phyloP scores from a whole-genome alignment of 495 filamentous ascomycete genomes.

The Amniculicola lignicola region DNA sequence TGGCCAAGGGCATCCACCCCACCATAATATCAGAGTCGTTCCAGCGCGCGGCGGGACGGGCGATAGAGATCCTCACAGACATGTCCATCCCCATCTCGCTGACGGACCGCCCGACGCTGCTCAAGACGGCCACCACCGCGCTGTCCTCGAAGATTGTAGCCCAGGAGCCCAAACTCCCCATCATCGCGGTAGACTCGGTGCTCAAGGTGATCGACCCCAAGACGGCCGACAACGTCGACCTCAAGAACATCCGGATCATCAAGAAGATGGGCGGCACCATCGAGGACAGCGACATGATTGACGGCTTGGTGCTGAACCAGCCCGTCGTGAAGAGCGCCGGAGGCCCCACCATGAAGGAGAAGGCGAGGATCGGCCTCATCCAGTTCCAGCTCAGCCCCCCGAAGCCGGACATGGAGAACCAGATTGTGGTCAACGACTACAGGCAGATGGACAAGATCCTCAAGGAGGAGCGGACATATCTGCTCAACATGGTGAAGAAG shows the following conservation, averaged over 20 bases:
- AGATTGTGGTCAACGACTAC: conserved; percentile 98
- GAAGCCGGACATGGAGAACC: conserved; percentile 99
- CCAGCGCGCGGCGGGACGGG: conserved; percentile 84
- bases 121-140: conserved; percentile 95
- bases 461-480: conserved; percentile 96
- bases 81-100: conserved; percentile 95
- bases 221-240: conserved; percentile 92
- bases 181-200: conserved; percentile 96
- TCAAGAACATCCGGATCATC: conserved; percentile 91
- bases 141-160: conserved; percentile 98
- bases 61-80: conserved; percentile 84
- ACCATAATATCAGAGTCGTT: conserved; percentile 97
- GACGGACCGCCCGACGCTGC: conserved; percentile 79
- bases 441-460: conserved; percentile 99
- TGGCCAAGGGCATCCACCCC: conserved; percentile 90
- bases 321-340: conserved; percentile 88
- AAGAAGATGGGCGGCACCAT: conserved; percentile 99
- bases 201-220: conserved; percentile 91
- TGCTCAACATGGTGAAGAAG: conserved; percentile 99
- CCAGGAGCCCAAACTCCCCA: conserved; percentile 88
- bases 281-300: conserved; percentile 95
- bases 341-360: conserved; percentile 91
- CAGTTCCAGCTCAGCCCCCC: conserved; percentile 98
- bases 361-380: conserved; percentile 93
- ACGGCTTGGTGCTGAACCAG: conserved; percentile 91